These are phyloP conservation scores for Chlorella sp. DNA, from an alignment of 139 green algal genomes.

Conservation along the genomic window DNA sequence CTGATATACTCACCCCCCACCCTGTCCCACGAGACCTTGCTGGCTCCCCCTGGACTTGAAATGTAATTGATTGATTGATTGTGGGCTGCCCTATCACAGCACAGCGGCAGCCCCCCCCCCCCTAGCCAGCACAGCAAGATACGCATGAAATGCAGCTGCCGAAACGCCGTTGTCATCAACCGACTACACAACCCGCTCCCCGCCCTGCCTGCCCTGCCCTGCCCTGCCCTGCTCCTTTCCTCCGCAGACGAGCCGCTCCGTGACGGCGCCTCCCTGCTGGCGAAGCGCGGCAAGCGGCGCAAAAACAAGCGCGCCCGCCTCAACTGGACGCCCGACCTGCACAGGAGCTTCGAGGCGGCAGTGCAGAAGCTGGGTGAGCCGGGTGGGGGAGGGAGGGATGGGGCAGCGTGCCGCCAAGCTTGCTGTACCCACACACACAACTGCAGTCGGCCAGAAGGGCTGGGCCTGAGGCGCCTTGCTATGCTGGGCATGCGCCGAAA, in stretches of 20 bases:
- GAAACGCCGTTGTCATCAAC: neutral
- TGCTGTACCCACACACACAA: neutral
- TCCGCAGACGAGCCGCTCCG: neutral
- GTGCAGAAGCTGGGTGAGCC: conserved; percentile 15
- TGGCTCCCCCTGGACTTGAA: no score
- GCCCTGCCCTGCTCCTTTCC: neutral
- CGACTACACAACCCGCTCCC: neutral
- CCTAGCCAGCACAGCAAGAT: no score
- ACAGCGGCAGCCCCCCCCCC: no score
- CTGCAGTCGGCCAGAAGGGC: no score
- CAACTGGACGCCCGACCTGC: neutral
- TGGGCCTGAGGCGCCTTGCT: neutral
- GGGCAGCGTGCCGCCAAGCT: no score
- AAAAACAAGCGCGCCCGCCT: neutral
- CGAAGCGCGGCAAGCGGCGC: neutral
- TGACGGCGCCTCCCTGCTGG: neutral
- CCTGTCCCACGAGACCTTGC: no score
- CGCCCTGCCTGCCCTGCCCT: neutral
- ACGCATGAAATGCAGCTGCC: neutral
- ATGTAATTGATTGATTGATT: no score
- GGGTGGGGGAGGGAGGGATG: neutral
- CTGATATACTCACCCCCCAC: no score
- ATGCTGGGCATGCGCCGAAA: no score
- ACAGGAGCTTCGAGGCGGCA: neutral
- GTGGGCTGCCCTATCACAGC: no score